Evolutionary conservation across 2,329 filamentous ascomycete species (phyloP).

Genomic region (Sarocladium kiliense): DNA sequence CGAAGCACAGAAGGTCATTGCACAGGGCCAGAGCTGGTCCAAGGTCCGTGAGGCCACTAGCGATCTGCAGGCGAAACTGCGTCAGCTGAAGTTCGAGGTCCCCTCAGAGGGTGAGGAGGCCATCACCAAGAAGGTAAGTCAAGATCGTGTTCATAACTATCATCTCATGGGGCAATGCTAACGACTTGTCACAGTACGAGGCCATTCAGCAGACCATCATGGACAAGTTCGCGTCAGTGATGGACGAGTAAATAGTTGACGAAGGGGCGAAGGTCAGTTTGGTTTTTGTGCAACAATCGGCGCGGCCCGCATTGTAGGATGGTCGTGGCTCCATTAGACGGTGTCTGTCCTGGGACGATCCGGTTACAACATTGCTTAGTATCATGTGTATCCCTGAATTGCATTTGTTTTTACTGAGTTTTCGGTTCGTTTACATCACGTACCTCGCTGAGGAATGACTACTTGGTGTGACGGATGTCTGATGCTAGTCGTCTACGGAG

Average conservation of each 20-base stretch:
- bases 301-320: conserved; percentile 8
- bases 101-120: conserved; percentile 78
- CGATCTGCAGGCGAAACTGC: conserved; percentile 78
- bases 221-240: conserved; percentile 94
- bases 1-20: conserved; percentile 90
- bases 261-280: not conserved
- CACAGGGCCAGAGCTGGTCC: conserved; percentile 84
- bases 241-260: conserved; percentile 69
- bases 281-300: not conserved
- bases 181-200: conserved; percentile 65
- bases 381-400: conserved; percentile 22
- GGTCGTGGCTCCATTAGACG: conserved; percentile 6
- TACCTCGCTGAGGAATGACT: no score
- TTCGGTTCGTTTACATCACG: not conserved
- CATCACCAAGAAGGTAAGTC: conserved; percentile 74
- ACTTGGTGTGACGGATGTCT: no score
- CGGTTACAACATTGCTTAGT: conserved; percentile 11
- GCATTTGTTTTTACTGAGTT: conserved; percentile 18
- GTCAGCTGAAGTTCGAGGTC: conserved; percentile 95
- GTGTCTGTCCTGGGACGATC: conserved; percentile 6
- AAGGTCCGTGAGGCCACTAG: conserved; percentile 88
- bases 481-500: no score
- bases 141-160: not conserved
- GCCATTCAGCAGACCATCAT: conserved; percentile 84
- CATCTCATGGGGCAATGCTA: not conserved